phyloP scores from a whole-genome alignment of 257 asterid genomes.

The Solanum arcanum region DNA sequence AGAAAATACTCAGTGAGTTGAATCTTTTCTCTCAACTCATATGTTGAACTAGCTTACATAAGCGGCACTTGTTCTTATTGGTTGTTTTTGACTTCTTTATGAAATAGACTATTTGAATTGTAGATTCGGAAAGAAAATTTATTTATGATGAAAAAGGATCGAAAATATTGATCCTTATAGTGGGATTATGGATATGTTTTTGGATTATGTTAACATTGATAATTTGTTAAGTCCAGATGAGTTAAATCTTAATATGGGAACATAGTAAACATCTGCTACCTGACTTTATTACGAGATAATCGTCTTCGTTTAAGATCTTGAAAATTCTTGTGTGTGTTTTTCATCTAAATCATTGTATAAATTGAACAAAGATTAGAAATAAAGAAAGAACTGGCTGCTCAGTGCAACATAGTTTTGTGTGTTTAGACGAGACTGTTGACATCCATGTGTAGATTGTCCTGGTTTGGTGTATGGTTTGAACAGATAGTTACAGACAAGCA shows the following conservation, averaged over 20 bases:
- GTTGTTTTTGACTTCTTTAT: background rate
- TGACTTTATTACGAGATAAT: background rate
- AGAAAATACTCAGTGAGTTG: conserved; percentile 70
- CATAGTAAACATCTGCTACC: background rate
- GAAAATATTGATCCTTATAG: background rate
- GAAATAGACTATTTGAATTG: background rate
- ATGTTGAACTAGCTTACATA: background rate
- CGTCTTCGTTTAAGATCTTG: background rate
- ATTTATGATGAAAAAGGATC: background rate
- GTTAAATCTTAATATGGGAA: background rate
- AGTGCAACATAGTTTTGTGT: background rate
- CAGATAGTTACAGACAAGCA: background rate
- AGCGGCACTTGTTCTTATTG: background rate
- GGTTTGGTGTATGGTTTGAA: background rate
- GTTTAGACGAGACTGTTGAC: background rate
- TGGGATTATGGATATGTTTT: background rate
- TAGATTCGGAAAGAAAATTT: background rate
- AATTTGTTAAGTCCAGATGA: background rate
- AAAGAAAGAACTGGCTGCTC: background rate
- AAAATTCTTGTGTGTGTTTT: background rate
- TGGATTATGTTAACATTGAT: background rate
- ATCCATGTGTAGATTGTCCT: background rate
- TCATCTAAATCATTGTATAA: background rate
- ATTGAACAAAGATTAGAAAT: background rate
- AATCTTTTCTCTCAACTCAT: background rate